Base-by-base conservation (phyloP, 2,329 filamentous ascomycete genomes). In the Pseudopyrenochaeta lycopersici region DNA sequence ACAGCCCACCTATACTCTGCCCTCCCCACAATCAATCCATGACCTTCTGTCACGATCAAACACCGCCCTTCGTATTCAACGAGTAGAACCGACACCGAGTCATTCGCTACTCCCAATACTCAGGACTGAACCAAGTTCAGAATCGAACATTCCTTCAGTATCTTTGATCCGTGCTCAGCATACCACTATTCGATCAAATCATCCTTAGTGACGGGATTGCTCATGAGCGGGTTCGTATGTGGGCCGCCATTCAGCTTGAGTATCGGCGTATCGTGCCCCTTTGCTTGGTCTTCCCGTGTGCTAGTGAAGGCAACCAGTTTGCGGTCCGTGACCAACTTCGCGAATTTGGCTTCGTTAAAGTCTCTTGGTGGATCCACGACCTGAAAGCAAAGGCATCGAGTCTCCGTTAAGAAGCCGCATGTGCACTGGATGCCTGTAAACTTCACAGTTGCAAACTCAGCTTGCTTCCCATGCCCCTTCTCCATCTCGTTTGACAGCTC, bases 171-270 rank as follows among this genome's bases (percentile, higher is more conserved):
- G 4, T 4, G 23, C 23, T 2, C 35, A 20, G 17, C 15, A 10
- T 21, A 14, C 17, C 35, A 10, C 10, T 51, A 49, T 15, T 44
- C 30, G 32, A 41, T 49, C 46, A 47, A 52, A 27, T 47, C 53
- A 23, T 52, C 41, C 9, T 23, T 12, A 9, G 18, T 38, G 7
- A 61, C 51, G 7, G 61, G 62, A 17, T 49, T 53, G 41, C 59
- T 62, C 46, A 49, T 42, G n/a, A 71, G 56, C 12, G 68, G 67
- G 52, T 71, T 68, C 6, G 51, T 44, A 48, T 67, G 60, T 35
- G 23, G 21, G 1, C 44, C 46, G 12, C 56, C 57, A 35, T 35
- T 56, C 3, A 67, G 27, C 18, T 38, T 58, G 18, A 72, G 27
- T 11, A 33, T 51, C 1, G 57, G 40, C 9, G 53, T 57, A 7